A percentile compares a stretch with the other conserved stretches of the same genome.
Conservation (phyloP, 345 rosid genomes). For the Populus alba region DNA sequence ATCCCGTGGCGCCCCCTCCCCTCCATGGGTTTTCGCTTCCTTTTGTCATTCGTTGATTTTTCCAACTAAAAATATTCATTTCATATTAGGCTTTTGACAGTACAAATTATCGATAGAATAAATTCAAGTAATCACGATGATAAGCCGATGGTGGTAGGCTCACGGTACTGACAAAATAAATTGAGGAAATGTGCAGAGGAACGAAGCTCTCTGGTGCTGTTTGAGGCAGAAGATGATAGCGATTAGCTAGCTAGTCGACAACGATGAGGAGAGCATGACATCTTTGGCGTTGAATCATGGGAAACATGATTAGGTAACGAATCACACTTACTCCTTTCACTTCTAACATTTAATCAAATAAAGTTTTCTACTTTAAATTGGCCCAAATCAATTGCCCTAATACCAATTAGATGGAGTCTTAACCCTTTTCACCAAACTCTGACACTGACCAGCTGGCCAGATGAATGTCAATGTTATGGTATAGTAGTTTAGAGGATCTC, state of each 20-base stretch:
- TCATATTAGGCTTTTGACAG: not conserved
- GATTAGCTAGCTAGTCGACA: not conserved
- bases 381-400: not conserved
- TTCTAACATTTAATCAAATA: not conserved
- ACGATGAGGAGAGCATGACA: not conserved
- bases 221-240: not conserved
- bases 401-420: not conserved
- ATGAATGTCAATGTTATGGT: not conserved
- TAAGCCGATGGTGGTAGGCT: not conserved
- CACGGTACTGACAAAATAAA: not conserved
- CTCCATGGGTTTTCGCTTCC: too few species aligned
- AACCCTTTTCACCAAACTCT: too few species aligned
- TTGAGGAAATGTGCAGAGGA: not conserved
- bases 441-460: too few species aligned
- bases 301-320: not conserved
- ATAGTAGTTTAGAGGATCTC: not conserved
- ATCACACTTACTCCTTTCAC: not conserved
- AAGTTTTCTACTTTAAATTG: not conserved
- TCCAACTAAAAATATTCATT: not conserved
- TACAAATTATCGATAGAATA: not conserved
- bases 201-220: not conserved
- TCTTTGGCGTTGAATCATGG: not conserved
- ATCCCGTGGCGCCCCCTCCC: not conserved
- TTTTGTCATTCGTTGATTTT: too few species aligned
- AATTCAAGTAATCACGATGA: not conserved